Evolutionary conservation across 768 basidiomycete species (phyloP), one percentile per base, ranked within the genome.

Genomic region (Leccinum imitatum): DNA sequence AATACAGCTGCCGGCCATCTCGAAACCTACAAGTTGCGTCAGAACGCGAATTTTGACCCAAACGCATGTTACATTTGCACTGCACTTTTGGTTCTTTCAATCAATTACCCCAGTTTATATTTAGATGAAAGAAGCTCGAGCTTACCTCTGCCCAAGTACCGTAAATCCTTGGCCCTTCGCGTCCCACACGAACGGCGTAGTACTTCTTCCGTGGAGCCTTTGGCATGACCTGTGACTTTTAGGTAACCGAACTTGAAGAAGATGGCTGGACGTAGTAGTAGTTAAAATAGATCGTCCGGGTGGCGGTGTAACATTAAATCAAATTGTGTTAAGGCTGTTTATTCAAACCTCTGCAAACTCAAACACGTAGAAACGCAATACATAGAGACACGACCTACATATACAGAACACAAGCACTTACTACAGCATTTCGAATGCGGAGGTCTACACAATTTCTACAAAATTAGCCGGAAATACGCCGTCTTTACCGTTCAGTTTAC

Each of bases 401-500:
- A 52, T 52, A 23, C 23, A 60, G 23, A 55, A 46, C 51, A 59
- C 15, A 35, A 35, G 13, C 1, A 35, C 47, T 52, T 13, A 39
- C 47, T 52, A 54, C 53, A 54, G 13, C 14, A 55, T 31, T 10
- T 9, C 3, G 46, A 19, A 44, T 19, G 35, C 25, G 14, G 21
- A 57, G 13, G 11, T 15, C 61, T 69, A 81, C 27, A 79, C 74
- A 58, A 91, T 72, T 69, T 91, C 88, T n/a, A 91, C 88, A 66
- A 90, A 91, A 70, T 92, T 92, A 15, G 91, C 91, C 35, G 91
- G 91, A 71, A 93, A 93, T 50, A 87, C 82, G 0, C 91, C 91
- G 63, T 83, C 76, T 41, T 78, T 71, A 15, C 80, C 81, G 21
- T 82, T 73, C 2, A 86, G 61, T 68, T 83, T 87, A n/a, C 91